Percentiles rank a stretch among this genome's conserved stretches.
Conservation (phyloP, 768 basidiomycete species). For the Termitomyces sp. region DNA sequence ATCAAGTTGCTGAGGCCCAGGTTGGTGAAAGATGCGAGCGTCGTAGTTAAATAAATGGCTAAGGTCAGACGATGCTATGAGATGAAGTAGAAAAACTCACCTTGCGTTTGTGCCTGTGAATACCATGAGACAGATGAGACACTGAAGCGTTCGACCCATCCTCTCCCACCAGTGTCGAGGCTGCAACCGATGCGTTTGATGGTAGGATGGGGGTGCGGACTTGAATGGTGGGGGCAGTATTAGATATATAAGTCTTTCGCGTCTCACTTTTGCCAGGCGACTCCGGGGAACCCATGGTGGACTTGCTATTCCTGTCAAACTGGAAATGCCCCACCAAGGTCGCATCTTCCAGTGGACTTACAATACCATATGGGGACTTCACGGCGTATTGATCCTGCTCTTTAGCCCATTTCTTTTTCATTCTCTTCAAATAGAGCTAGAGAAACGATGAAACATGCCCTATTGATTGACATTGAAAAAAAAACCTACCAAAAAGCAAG, state of each 20-base stretch:
- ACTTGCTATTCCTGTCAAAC: not conserved
- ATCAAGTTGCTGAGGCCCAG: not conserved
- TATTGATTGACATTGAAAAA: not conserved
- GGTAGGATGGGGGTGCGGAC: not conserved
- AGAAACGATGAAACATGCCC: not conserved
- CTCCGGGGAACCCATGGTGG: not conserved
- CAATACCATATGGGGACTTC: not conserved
- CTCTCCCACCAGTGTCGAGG: not conserved
- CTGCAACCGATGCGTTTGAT: not conserved
- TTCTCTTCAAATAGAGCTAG: not conserved
- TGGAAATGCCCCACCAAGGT: not conserved
- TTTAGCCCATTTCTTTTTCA: not conserved
- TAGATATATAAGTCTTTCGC: not conserved
- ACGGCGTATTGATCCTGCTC: not conserved
- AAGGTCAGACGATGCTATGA: not conserved
- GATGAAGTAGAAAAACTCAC: not conserved
- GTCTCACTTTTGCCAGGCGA: not conserved
- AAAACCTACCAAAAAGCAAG: not conserved
- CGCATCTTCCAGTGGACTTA: not conserved
- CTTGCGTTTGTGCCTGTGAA: not conserved
- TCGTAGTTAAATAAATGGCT: not conserved
- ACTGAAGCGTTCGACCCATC: slow-evolving; percentile 1
- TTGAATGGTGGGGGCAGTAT: not conserved
- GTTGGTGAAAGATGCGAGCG: not conserved
- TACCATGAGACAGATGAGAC: not conserved